phyloP scores from a whole-genome alignment of 2,329 filamentous ascomycete genomes.

The Beauveria scarabaeidicola region DNA sequence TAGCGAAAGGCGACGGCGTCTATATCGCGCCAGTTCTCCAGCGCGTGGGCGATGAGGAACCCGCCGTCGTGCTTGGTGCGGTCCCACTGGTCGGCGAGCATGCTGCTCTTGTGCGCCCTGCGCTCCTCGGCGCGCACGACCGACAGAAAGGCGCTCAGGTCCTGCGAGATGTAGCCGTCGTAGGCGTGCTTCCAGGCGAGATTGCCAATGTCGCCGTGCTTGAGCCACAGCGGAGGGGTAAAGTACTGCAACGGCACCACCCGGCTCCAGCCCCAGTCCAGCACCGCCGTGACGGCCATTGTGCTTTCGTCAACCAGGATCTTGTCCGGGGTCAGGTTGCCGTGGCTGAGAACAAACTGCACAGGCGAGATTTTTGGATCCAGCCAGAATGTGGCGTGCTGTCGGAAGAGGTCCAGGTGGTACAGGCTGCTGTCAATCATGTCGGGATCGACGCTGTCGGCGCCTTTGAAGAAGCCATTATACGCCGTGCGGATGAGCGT shows the following conservation, averaged over 20 bases:
- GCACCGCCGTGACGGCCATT: slow-evolving; percentile 10
- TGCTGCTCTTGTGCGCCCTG: not conserved
- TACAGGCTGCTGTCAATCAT: slow-evolving; percentile 18
- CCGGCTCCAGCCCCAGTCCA: slow-evolving; percentile 18
- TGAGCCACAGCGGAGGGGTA: slow-evolving; percentile 13
- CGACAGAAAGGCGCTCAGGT: not conserved
- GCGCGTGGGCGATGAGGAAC: slow-evolving; percentile 7
- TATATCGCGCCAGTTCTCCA: slow-evolving; percentile 10
- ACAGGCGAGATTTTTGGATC: slow-evolving; percentile 11
- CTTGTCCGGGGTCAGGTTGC: slow-evolving; percentile 18
- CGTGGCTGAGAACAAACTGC: slow-evolving; percentile 20
- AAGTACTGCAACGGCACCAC: slow-evolving; percentile 16
- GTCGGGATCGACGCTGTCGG: slow-evolving; percentile 13
- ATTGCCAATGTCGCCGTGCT: not conserved
- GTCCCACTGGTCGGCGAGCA: slow-evolving; percentile 2
- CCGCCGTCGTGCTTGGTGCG: slow-evolving; percentile 11
- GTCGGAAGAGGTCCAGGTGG: slow-evolving; percentile 17
- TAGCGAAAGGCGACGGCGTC: slow-evolving; percentile 13
- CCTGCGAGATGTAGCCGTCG: not conserved
- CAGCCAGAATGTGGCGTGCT: slow-evolving; percentile 10
- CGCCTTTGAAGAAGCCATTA: slow-evolving; percentile 17
- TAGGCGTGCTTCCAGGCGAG: slow-evolving; percentile 4
- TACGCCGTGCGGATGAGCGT: slow-evolving; percentile 19
- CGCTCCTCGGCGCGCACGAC: not conserved
- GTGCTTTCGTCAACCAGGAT: slow-evolving; percentile 14